phyloP scores from a whole-genome alignment of 2,329 filamentous ascomycete genomes.

The Rhynchosporium secalis region DNA sequence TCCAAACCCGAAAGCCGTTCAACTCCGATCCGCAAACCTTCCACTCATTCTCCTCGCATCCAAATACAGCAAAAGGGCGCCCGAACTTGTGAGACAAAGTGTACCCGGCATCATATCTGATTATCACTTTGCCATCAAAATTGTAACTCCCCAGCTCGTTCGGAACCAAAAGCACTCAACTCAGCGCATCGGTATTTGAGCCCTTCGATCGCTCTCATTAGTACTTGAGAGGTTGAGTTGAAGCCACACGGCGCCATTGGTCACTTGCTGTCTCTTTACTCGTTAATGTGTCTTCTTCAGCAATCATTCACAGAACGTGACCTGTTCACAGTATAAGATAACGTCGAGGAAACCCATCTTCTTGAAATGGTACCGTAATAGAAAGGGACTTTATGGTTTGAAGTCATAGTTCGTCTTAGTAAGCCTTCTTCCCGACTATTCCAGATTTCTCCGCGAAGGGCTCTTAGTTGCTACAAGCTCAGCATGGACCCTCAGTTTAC shows the following conservation, averaged over 20 bases:
- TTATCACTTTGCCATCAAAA: neutral
- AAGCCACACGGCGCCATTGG: neutral
- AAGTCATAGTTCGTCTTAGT: neutral
- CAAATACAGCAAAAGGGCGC: neutral
- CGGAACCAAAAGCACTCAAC: neutral
- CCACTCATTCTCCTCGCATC: neutral
- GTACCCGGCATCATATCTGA: neutral
- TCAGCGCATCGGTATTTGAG: neutral
- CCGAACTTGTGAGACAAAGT: neutral
- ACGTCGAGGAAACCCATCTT: neutral
- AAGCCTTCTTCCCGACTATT: neutral
- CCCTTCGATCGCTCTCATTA: slow-evolving; percentile 1
- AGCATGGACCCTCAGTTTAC: neutral
- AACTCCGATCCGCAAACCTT: neutral
- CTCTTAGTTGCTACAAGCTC: neutral
- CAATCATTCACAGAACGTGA: neutral
- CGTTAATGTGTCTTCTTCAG: slow-evolving; percentile 6
- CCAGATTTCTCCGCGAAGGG: neutral
- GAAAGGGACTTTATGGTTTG: neutral
- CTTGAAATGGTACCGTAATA: neutral
- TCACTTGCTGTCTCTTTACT: neutral
- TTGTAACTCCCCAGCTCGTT: slow-evolving; percentile 3
- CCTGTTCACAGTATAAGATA: neutral
- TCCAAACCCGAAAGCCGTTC: neutral
- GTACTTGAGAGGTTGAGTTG: neutral